Evolutionary conservation across 768 basidiomycete genomes (phyloP).

Genomic region (Tricholoma flavovirens): DNA sequence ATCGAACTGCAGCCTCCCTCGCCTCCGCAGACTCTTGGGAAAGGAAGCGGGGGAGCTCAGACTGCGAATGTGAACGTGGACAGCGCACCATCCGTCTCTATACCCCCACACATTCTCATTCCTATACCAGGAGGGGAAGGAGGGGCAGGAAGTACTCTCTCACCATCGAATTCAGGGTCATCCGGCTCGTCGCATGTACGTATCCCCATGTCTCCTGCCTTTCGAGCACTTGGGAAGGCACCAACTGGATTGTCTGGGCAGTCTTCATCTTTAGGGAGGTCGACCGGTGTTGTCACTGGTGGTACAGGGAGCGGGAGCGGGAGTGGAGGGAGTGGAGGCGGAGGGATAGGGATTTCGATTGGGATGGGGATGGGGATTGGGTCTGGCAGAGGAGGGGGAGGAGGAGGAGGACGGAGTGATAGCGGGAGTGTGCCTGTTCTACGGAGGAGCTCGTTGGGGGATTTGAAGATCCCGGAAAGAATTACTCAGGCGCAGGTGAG

Average conservation of each 20-base stretch:
- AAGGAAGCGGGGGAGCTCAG: not conserved
- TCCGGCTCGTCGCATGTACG: conserved; percentile 5
- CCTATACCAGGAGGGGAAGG: not conserved
- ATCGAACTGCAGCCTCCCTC: conserved; percentile 54
- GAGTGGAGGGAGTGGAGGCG: conserved; percentile 22
- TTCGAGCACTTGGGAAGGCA: conserved; percentile 9
- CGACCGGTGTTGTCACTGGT: conserved; percentile 19
- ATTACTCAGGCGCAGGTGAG: conserved; percentile 80
- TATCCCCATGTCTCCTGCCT: conserved; percentile 11
- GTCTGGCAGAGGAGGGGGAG: not conserved
- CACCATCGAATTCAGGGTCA: conserved; percentile 12
- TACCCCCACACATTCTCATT: no score
- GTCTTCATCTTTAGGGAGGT: conserved; percentile 32
- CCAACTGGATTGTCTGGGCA: conserved; percentile 22
- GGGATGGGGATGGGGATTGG: not conserved
- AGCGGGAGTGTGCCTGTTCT: conserved; percentile 22
- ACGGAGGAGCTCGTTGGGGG: conserved; percentile 62
- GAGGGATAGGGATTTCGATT: no score
- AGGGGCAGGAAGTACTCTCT: conserved; percentile 11
- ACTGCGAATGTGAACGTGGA: not conserved
- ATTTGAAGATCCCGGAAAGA: conserved; percentile 65
- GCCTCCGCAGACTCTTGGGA: conserved; percentile 25
- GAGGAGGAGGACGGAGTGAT: no score
- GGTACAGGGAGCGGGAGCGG: not conserved
- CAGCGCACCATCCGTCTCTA: not conserved